These are phyloP conservation scores for Alternaria triticina DNA, from an alignment of 2,329 filamentous ascomycete species.

Conservation along the genomic window DNA sequence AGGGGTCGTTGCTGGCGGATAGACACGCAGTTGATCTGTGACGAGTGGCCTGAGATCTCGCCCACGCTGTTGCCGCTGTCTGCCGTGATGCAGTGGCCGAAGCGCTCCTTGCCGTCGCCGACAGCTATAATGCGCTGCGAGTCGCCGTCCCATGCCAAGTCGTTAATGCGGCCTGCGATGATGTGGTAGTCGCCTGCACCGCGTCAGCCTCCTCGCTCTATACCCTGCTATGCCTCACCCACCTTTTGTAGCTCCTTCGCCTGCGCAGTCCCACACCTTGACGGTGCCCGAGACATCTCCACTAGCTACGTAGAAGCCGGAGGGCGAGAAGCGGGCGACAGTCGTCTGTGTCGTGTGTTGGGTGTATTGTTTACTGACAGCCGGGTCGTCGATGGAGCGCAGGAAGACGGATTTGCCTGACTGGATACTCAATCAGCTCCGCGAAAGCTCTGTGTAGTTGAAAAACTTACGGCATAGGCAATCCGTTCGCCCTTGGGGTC, in stretches of 20 bases:
- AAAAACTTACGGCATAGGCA: conserved; percentile 77
- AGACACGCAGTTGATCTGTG: conserved; percentile 87
- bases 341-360: conserved; percentile 88
- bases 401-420: conserved; percentile 97
- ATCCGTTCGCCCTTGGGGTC: conserved; percentile 91
- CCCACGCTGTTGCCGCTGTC: conserved; percentile 97
- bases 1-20: conserved; percentile 90
- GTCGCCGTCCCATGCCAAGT: conserved; percentile 97
- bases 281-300: conserved; percentile 86
- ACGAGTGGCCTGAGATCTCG: conserved; percentile 90
- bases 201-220: conserved; percentile 32
- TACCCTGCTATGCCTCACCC: conserved; percentile 5
- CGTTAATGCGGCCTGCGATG: conserved; percentile 92
- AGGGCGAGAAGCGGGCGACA: conserved; percentile 91
- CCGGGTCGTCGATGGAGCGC: conserved; percentile 89
- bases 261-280: conserved; percentile 87
- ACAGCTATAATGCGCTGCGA: conserved; percentile 96
- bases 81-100: conserved; percentile 85
- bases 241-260: conserved; percentile 85
- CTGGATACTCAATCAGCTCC: conserved; percentile 54
- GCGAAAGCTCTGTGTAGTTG: neutral
- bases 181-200: conserved; percentile 83
- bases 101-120: conserved; percentile 91
- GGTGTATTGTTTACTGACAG: conserved; percentile 86
- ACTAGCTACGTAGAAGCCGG: conserved; percentile 92